phyloP scores from a whole-genome alignment of 768 basidiomycete genomes.

The Crucibulum laeve region DNA sequence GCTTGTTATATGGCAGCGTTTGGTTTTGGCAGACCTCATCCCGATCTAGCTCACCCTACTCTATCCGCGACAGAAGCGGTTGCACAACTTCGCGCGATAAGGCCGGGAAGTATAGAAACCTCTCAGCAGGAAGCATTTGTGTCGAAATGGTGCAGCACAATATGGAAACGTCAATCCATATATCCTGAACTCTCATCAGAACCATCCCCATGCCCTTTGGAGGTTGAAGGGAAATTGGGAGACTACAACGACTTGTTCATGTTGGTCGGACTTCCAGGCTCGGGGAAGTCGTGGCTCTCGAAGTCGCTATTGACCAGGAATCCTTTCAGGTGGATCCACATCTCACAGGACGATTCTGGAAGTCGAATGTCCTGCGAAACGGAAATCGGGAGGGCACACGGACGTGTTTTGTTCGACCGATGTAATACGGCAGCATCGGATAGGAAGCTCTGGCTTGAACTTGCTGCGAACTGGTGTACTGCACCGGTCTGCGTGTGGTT shows the following conservation, averaged over 20 bases:
- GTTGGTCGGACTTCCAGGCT: constrained; percentile 59
- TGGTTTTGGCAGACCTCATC: constrained; percentile 43
- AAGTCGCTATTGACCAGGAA: constrained; percentile 42
- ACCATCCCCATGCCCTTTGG: constrained; percentile 41
- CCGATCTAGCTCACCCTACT: constrained; percentile 37
- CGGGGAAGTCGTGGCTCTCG: constrained; percentile 56
- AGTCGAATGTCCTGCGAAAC: constrained; percentile 45
- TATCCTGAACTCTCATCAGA: constrained; percentile 47
- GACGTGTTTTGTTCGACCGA: constrained; percentile 46
- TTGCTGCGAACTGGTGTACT: constrained; percentile 43
- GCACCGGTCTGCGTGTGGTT: constrained; percentile 51
- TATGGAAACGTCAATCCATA: constrained; percentile 54
- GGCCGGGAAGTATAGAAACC: constrained; percentile 58
- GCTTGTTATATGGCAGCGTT: constrained; percentile 57
- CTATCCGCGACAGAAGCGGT: constrained; percentile 48
- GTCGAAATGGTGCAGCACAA: constrained; percentile 50
- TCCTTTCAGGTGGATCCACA: constrained; percentile 34
- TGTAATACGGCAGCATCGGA: constrained; percentile 49
- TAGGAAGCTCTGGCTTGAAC: constrained; percentile 43
- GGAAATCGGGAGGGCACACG: constrained; percentile 37
- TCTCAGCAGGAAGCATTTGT: constrained; percentile 54
- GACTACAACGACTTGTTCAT: constrained; percentile 39
- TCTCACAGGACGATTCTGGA: constrained; percentile 56
- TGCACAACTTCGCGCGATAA: constrained; percentile 36
- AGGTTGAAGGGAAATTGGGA: constrained; percentile 35